These are phyloP conservation scores for Aspergillus tubingensis DNA, from an alignment of 2,329 filamentous ascomycete species.

Conservation along the genomic window DNA sequence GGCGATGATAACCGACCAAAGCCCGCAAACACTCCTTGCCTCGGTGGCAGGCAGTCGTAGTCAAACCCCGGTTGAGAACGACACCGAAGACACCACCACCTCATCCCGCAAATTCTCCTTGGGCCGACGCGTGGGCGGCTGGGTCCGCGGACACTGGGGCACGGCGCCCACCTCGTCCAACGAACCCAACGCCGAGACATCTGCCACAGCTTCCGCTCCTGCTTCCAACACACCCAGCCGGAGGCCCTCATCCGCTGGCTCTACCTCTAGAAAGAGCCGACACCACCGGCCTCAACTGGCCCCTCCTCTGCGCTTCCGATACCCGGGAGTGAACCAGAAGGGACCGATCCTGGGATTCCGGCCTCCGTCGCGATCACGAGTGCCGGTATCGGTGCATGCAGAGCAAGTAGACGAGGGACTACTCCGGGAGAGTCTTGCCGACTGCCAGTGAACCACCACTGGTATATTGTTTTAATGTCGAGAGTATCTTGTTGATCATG, in stretches of 20 bases:
- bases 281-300: conserved; percentile 7
- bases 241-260: conserved; percentile 67
- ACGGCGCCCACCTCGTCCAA: conserved; percentile 45
- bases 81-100: conserved; percentile 24
- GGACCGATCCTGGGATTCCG: conserved; percentile 73
- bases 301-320: conserved; percentile 43
- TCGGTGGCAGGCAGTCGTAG: conserved; percentile 35
- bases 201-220: conserved; percentile 18
- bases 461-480: background rate
- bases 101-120: conserved; percentile 39
- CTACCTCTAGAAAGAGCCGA: conserved; percentile 52
- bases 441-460: conserved; percentile 34
- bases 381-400: conserved; percentile 60
- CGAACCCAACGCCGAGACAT: conserved; percentile 10
- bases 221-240: conserved; percentile 33
- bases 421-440: conserved; percentile 61
- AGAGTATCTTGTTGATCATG: background rate
- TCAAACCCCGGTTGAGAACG: conserved; percentile 24
- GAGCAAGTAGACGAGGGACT: conserved; percentile 61
- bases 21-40: conserved; percentile 38
- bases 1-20: conserved; percentile 25
- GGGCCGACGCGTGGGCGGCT: conserved; percentile 62
- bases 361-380: conserved; percentile 54
- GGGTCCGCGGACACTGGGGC: conserved; percentile 67
- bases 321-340: conserved; percentile 76